These are phyloP conservation scores for Amanita pallidorosea DNA, from an alignment of 768 basidiomycete genomes.

Conservation along the genomic window DNA sequence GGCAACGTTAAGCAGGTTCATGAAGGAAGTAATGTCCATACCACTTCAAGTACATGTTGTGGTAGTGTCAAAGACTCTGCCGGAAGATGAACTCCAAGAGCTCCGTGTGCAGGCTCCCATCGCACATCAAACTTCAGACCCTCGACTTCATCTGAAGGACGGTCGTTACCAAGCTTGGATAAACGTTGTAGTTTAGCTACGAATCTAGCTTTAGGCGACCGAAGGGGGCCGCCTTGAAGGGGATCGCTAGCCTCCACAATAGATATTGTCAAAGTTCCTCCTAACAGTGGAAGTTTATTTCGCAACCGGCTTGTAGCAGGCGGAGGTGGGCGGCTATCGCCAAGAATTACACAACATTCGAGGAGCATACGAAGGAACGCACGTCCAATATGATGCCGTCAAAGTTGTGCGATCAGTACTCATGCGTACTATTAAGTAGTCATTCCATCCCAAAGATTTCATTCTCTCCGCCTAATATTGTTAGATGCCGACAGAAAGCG, in stretches of 20 bases:
- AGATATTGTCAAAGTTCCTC: conserved; percentile 66
- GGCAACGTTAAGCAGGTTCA: conserved; percentile 1
- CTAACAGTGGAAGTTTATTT: conserved; percentile 44
- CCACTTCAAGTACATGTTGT: conserved; percentile 39
- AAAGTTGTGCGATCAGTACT: conserved; percentile 57
- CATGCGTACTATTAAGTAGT: conserved; percentile 65
- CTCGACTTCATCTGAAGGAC: conserved; percentile 70
- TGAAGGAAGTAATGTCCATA: conserved; percentile 24
- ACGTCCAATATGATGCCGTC: conserved; percentile 85
- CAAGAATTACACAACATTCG: background rate
- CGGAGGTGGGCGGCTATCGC: conserved; percentile 18
- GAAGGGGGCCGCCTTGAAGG: conserved; percentile 29
- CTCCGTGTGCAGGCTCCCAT: conserved; percentile 69
- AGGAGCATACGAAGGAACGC: conserved; percentile 13
- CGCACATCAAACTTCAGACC: conserved; percentile 53
- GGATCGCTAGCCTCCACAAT: conserved; percentile 43
- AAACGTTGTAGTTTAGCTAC: conserved; percentile 54
- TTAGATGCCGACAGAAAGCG: background rate
- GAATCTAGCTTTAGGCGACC: conserved; percentile 41
- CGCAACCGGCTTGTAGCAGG: conserved; percentile 19
- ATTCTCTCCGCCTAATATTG: conserved; percentile 52
- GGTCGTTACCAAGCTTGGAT: conserved; percentile 42
- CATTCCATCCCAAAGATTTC: conserved; percentile 79
- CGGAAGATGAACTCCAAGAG: conserved; percentile 50
- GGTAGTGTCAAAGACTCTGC: conserved; percentile 33